Evolutionary conservation across 768 basidiomycete species (phyloP).

Genomic region (Lentinus tigrinus): DNA sequence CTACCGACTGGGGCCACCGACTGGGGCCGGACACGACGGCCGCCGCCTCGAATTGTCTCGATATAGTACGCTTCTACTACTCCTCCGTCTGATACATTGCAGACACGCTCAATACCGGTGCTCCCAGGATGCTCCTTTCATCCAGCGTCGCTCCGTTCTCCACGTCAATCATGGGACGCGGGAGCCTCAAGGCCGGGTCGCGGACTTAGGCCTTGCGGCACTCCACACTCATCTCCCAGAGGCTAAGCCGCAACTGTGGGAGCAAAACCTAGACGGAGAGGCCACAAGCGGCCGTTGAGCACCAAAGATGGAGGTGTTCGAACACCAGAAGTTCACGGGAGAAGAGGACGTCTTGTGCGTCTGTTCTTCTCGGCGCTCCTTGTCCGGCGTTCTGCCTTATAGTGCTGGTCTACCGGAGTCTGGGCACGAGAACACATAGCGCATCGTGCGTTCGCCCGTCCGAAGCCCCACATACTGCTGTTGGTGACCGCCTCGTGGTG

Average conservation of each 20-base stretch:
- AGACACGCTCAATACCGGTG: not conserved
- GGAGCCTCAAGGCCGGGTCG: conserved; percentile 1
- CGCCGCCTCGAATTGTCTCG: not conserved
- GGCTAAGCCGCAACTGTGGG: not conserved
- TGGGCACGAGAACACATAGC: not conserved
- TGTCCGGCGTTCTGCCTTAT: not conserved
- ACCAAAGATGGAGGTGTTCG: not conserved
- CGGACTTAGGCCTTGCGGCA: not conserved
- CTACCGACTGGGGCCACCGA: no score
- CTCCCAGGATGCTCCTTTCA: conserved; percentile 7
- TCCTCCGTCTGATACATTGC: conserved; percentile 3
- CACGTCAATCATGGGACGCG: conserved; percentile 13
- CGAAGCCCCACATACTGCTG: not conserved
- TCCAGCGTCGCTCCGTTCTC: conserved; percentile 13
- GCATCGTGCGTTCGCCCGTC: not conserved
- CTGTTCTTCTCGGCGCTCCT: conserved; percentile 5
- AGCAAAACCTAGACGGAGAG: not conserved
- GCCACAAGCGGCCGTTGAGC: not conserved
- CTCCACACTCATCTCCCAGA: not conserved
- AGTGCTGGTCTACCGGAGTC: not conserved
- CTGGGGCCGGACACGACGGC: no score
- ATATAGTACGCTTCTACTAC: conserved; percentile 9
- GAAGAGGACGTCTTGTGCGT: conserved; percentile 11
- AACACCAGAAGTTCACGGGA: conserved; percentile 9
- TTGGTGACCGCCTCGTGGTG: not conserved